These are phyloP conservation scores for Wallacemonas sp. DNA, from an alignment of 208 protist species.

Conservation along the genomic window DNA sequence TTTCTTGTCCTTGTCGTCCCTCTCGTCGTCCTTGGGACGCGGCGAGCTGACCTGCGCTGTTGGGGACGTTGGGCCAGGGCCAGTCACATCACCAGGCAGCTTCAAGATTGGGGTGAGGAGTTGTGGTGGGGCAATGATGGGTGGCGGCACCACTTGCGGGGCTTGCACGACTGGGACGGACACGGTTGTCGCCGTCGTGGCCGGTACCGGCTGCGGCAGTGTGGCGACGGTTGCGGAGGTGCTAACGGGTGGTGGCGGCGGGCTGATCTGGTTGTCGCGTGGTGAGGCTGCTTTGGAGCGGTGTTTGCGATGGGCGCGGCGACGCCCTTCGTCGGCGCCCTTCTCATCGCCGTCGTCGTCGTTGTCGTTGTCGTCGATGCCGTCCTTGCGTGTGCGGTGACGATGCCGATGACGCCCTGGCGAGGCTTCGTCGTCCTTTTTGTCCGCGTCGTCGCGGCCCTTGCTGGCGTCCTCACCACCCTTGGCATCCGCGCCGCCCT, in stretches of 20 bases:
- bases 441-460: too few species aligned
- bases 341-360: neutral
- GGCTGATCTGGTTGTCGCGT: too few species aligned
- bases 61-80: too few species aligned
- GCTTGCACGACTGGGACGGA: neutral
- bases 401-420: neutral
- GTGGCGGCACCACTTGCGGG: neutral
- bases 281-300: too few species aligned
- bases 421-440: neutral
- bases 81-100: too few species aligned
- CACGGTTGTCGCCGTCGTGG: neutral
- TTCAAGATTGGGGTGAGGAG: too few species aligned
- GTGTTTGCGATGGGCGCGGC: too few species aligned
- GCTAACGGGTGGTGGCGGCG: too few species aligned
- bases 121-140: neutral
- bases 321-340: neutral
- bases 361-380: neutral
- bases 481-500: neutral
- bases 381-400: constrained; percentile 5
- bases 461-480: neutral
- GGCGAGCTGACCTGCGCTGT: too few species aligned
- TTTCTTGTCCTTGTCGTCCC: neutral
- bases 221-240: too few species aligned
- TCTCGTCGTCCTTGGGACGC: too few species aligned
- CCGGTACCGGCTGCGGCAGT: neutral